Evolutionary conservation across 2,329 filamentous ascomycete species (phyloP).

Genomic region (Cyanodermella asteris): DNA sequence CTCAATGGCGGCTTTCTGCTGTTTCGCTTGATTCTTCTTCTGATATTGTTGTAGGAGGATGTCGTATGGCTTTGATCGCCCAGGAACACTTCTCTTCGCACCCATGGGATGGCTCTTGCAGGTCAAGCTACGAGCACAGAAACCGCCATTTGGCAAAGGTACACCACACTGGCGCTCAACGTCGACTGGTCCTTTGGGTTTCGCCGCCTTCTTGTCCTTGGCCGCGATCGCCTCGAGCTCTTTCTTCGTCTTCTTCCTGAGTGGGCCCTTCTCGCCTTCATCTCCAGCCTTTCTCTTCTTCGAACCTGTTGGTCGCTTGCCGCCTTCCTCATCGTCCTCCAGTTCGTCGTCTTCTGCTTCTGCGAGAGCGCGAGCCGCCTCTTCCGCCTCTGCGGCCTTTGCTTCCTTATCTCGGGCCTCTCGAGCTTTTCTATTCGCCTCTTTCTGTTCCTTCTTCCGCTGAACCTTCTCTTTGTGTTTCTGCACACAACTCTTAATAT

Average conservation of each 20-base stretch:
- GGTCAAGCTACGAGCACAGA: slow-evolving; percentile 70
- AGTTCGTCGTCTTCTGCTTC: slow-evolving; percentile 13
- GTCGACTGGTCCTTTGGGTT: slow-evolving; percentile 80
- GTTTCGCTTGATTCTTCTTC: slow-evolving; percentile 97
- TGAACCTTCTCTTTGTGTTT: slow-evolving; percentile 10
- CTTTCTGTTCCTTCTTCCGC: slow-evolving; percentile 17
- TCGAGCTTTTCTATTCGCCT: slow-evolving; percentile 22
- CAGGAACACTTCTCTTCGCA: slow-evolving; percentile 70
- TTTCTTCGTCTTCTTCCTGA: slow-evolving; percentile 86
- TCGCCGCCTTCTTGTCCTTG: slow-evolving; percentile 59
- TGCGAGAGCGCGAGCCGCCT: too few species aligned
- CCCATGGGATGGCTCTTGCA: slow-evolving; percentile 96
- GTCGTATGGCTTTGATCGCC: slow-evolving; percentile 72
- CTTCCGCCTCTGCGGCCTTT: slow-evolving; percentile 23
- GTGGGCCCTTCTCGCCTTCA: slow-evolving; percentile 59
- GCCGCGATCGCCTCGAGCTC: too few species aligned
- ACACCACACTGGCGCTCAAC: slow-evolving; percentile 90
- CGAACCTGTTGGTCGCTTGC: slow-evolving; percentile 11
- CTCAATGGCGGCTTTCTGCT: slow-evolving; percentile 89
- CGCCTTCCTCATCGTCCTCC: slow-evolving; percentile 6
- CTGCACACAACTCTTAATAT: slow-evolving; percentile 5
- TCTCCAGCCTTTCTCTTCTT: slow-evolving; percentile 15
- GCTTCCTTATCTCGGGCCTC: slow-evolving; percentile 20
- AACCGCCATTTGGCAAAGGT: slow-evolving; percentile 59
- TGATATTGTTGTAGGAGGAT: slow-evolving; percentile 75